phyloP scores from a whole-genome alignment of 805 yeast genomes.

The Ogataea kodamae region DNA sequence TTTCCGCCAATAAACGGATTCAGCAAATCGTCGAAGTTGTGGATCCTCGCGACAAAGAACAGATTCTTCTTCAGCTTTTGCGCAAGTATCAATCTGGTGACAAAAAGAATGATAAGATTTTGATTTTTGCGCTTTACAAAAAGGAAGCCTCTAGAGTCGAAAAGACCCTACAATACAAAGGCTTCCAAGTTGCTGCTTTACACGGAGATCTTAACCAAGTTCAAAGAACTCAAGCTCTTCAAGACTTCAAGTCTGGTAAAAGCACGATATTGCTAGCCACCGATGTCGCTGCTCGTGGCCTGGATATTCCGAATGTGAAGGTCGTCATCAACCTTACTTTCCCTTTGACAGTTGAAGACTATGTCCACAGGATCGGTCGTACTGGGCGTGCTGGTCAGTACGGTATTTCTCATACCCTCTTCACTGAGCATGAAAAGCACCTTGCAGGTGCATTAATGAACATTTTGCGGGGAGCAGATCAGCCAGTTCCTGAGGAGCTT shows the following conservation, averaged over 20 bases:
- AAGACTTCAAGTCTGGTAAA: conserved; percentile 77
- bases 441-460: conserved; percentile 91
- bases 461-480: conserved; percentile 89
- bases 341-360: conserved; percentile 95
- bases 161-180: conserved; percentile 63
- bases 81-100: conserved; percentile 68
- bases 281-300: conserved; percentile 97
- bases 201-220: conserved; percentile 94
- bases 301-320: conserved; percentile 96
- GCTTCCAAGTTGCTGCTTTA: conserved; percentile 83
- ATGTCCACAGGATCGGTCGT: conserved; percentile 96
- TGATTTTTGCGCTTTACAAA: conserved; percentile 91
- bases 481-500: conserved; percentile 92
- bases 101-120: conserved; percentile 69
- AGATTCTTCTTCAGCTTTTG: conserved; percentile 65
- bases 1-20: conserved; percentile 91
- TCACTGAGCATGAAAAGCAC: conserved; percentile 96
- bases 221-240: conserved; percentile 86
- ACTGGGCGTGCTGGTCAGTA: conserved; percentile 97
- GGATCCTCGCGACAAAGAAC: conserved; percentile 78
- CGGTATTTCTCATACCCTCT: conserved; percentile 92
- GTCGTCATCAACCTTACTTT: conserved; percentile 92
- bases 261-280: conserved; percentile 84
- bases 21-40: conserved; percentile 91
- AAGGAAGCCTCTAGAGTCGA: conserved; percentile 95